Conservation (phyloP, 495 filamentous ascomycete genomes). For the Copromyces sp. region DNA sequence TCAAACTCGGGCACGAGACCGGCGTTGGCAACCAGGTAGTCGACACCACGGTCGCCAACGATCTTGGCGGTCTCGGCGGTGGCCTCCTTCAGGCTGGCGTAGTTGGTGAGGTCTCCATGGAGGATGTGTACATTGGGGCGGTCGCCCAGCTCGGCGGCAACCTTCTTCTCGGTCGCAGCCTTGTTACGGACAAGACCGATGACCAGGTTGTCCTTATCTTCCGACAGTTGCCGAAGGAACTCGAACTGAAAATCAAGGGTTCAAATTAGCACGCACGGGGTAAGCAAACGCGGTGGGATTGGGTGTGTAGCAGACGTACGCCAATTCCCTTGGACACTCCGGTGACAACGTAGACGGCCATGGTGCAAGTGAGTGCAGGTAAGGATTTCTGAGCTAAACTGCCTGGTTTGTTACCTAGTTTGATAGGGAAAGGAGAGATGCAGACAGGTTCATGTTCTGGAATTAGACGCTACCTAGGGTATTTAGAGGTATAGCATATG, state of each 20-base stretch:
- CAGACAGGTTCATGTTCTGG: background rate
- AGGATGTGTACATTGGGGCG: conserved; percentile 32
- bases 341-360: conserved; percentile 14
- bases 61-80: conserved; percentile 21
- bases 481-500: background rate
- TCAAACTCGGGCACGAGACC: conserved; percentile 19
- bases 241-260: conserved; percentile 9
- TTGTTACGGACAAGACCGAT: conserved; percentile 29
- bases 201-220: conserved; percentile 16
- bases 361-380: background rate
- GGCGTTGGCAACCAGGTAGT: conserved; percentile 46
- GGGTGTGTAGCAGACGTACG: conserved; percentile 2
- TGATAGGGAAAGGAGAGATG: background rate
- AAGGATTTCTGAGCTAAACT: background rate
- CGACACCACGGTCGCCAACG: conserved; percentile 30
- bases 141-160: conserved; percentile 12
- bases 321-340: conserved; percentile 18
- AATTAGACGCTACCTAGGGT: background rate
- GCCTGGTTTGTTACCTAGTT: background rate
- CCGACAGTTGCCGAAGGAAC: conserved; percentile 21
- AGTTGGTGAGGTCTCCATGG: conserved; percentile 25
- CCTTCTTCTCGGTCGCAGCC: conserved; percentile 16
- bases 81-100: conserved; percentile 21
- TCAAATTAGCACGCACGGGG: background rate
- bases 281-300: background rate